phyloP scores from a whole-genome alignment of 2,329 filamentous ascomycete species.

The Hawksworthiomyces lignivorus region DNA sequence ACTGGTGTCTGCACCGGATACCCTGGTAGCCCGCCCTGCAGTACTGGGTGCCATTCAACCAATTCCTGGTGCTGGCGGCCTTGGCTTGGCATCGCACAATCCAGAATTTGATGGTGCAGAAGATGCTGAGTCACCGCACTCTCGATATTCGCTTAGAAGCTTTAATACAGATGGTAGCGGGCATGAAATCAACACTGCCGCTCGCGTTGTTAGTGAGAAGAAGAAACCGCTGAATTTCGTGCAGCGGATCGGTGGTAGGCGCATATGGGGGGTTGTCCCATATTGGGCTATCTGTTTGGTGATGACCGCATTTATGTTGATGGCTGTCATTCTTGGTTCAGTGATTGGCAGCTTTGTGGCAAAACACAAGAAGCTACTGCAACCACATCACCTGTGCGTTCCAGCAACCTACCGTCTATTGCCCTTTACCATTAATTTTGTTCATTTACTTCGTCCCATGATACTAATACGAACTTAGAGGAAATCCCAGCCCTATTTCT shows the following conservation, averaged over 20 bases:
- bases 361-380: slow-evolving; percentile 22
- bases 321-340: slow-evolving; percentile 49
- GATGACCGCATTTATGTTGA: slow-evolving; percentile 38
- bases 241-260: slow-evolving; percentile 45
- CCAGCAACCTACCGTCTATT: no score
- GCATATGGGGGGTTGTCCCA: slow-evolving; percentile 51
- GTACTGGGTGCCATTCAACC: slow-evolving; percentile 11
- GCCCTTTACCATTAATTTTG: no score
- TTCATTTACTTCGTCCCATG: no score
- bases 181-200: slow-evolving; percentile 47
- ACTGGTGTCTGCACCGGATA: slow-evolving; percentile 7
- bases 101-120: slow-evolving; percentile 55
- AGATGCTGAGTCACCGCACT: slow-evolving; percentile 42
- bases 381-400: slow-evolving; percentile 9
- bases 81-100: slow-evolving; percentile 53
- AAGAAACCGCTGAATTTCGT: slow-evolving; percentile 40
- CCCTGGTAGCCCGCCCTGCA: not conserved
- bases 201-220: slow-evolving; percentile 42
- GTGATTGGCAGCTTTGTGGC: slow-evolving; percentile 43
- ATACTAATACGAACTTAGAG: no score
- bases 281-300: slow-evolving; percentile 53
- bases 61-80: slow-evolving; percentile 51
- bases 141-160: slow-evolving; percentile 45
- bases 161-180: slow-evolving; percentile 42
- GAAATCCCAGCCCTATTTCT: slow-evolving; percentile 6